phyloP scores from a whole-genome alignment of 2,329 filamentous ascomycete species.

The Cladosporium oxysporum region DNA sequence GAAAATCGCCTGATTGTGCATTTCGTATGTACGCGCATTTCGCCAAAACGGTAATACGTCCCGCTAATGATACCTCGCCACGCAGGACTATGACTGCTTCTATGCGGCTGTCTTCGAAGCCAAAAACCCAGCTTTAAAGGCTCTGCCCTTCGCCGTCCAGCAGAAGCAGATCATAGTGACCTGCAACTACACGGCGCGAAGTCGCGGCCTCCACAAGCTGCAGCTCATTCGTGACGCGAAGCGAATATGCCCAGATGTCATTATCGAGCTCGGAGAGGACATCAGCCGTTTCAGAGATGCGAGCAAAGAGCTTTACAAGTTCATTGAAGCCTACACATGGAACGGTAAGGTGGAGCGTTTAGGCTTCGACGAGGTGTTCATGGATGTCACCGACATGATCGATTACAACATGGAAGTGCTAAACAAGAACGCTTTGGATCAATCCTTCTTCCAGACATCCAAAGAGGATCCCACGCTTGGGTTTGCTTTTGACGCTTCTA shows the following conservation, averaged over 20 bases:
- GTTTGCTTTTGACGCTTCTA: conserved; percentile 74
- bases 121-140: conserved; percentile 71
- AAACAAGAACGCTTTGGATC: conserved; percentile 62
- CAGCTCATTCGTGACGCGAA: conserved; percentile 83
- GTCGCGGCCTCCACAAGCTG: conserved; percentile 71
- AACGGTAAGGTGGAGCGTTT: conserved; percentile 74
- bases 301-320: conserved; percentile 76
- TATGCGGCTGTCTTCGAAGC: conserved; percentile 90
- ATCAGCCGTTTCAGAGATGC: conserved; percentile 80
- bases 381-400: conserved; percentile 84
- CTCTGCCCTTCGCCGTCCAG: conserved; percentile 76
- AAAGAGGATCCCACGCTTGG: conserved; percentile 73
- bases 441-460: conserved; percentile 80
- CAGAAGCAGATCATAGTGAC: conserved; percentile 90
- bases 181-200: conserved; percentile 89
- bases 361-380: conserved; percentile 86
- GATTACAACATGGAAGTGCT: conserved; percentile 76
- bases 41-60: not conserved
- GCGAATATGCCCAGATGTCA: conserved; percentile 76
- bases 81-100: conserved; percentile 82
- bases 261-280: conserved; percentile 86
- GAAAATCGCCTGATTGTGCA: conserved; percentile 74
- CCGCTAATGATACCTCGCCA: not conserved
- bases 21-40: conserved; percentile 61
- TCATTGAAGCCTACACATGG: conserved; percentile 75